Conservation (phyloP, 805 yeast species). For the Candida taoyuanica region DNA sequence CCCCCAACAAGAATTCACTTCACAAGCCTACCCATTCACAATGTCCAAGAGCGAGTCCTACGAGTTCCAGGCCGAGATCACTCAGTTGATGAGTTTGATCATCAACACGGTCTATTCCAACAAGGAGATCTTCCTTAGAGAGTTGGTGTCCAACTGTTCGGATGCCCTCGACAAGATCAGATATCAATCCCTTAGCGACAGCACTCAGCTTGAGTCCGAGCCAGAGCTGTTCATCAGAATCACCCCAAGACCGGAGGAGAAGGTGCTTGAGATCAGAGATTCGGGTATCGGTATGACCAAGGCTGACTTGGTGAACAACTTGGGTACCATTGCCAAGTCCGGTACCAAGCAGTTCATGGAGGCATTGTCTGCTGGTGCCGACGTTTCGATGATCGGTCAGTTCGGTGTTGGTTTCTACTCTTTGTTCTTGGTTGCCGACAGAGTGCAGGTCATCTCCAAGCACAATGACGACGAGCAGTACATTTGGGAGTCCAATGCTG, state of each 20-base stretch:
- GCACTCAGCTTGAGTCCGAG: slow-evolving; percentile 86
- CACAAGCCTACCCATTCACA: too few species aligned
- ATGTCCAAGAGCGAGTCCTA: slow-evolving; percentile 57
- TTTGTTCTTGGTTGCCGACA: slow-evolving; percentile 97
- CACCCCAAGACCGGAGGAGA: slow-evolving; percentile 93
- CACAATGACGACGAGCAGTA: slow-evolving; percentile 99
- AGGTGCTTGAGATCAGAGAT: slow-evolving; percentile 95
- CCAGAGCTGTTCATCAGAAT: slow-evolving; percentile 96
- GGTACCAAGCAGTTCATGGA: slow-evolving; percentile 99
- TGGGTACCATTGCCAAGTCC: slow-evolving; percentile 99
- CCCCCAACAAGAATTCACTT: background rate
- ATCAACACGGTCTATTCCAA: slow-evolving; percentile 99
- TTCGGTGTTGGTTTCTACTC: slow-evolving; percentile 99
- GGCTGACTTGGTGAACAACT: slow-evolving; percentile 96
- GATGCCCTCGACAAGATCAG: slow-evolving; percentile 99
- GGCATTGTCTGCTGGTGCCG: slow-evolving; percentile 99
- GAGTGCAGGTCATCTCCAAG: slow-evolving; percentile 96
- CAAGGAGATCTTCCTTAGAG: slow-evolving; percentile 99
- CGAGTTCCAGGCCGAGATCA: slow-evolving; percentile 99
- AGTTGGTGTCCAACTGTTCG: slow-evolving; percentile 96
- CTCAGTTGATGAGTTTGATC: slow-evolving; percentile 99
- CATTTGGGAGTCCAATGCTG: slow-evolving; percentile 99
- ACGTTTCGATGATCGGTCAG: slow-evolving; percentile 99
- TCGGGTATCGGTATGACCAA: slow-evolving; percentile 99
- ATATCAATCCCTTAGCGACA: slow-evolving; percentile 92